Evolutionary conservation across 768 basidiomycete genomes (phyloP), one percentile per base, ranked within the genome.

Genomic region (Tubosaeta brunneosetosa): DNA sequence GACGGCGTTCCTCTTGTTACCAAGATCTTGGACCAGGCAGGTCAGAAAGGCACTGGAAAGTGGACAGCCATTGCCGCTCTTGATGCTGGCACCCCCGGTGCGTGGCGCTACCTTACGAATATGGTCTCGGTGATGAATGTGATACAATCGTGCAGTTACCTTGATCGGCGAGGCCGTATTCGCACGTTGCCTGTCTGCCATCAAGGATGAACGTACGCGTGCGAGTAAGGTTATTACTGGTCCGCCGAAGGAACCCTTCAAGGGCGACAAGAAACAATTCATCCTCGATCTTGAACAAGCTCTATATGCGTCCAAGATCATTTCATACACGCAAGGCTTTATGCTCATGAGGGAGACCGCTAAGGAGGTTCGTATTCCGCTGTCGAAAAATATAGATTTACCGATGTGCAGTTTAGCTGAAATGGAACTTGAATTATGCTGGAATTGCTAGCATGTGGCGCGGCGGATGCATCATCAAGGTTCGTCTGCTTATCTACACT

Each of bases 401-500:
- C 22, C 44, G 25, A 67, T 38, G 32, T 33, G 31, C 13, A 32
- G 16, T 40, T 3, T 29, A 89, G 87, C 66, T 88, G 61, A 69
- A 66, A 58, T 99, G 95, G 95, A 84, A 89, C 71, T 77, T 99
- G 70, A 97, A 98, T 81, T 95, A 95, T 69, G 86, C 94, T 62
- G 94, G 94, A 55, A 98, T 99, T 67, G 97, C 97, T 32, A 84
- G 80, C 61, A 99, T 99, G 94, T 99, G 97, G 97, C 92, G 95
- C 65, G 97, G 97, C 60, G 97, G 97, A 60, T 98, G 95, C 73
- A 99, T 99, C 73, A 98, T 99, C 81, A 95, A 95, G 82, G 88
- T 83, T 42, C 44, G 63, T 50, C 40, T 1, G 17, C 19, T 32
- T 19, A 46, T 42, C 49, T 55, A 46, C 62, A 66, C 26, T 11